These are phyloP conservation scores for Lactarius evosmus DNA, from an alignment of 768 basidiomycete species.

Conservation along the genomic window DNA sequence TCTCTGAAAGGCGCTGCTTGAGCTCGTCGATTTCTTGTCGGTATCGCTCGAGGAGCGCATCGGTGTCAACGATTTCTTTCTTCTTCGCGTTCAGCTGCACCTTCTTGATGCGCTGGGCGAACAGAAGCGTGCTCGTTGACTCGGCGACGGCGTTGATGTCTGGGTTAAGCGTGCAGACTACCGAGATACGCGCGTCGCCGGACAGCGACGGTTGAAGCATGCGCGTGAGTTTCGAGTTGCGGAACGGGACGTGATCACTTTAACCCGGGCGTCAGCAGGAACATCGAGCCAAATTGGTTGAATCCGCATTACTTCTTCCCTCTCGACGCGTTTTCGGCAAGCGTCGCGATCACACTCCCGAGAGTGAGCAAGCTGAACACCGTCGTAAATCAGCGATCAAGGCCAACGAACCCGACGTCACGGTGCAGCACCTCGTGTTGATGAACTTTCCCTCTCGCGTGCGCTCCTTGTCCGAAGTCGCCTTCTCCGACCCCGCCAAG, in stretches of 20 bases:
- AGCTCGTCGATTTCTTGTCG: conserved; percentile 93
- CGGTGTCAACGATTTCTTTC: conserved; percentile 91
- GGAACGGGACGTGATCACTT: conserved; percentile 89
- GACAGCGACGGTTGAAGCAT: conserved; percentile 93
- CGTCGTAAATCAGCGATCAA: conserved; percentile 9
- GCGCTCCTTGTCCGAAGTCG: conserved; percentile 91
- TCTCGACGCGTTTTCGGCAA: conserved; percentile 83
- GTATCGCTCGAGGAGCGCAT: conserved; percentile 91
- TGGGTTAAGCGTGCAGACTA: conserved; percentile 94
- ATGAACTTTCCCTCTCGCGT: conserved; percentile 97
- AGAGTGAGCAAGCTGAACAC: conserved; percentile 75
- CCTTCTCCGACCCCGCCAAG: conserved; percentile 94
- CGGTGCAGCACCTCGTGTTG: conserved; percentile 68
- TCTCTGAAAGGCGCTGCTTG: conserved; percentile 64
- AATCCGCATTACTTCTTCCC: conserved; percentile 53
- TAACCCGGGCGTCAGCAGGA: conserved; percentile 4
- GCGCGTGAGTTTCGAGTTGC: conserved; percentile 92
- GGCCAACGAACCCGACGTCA: background rate
- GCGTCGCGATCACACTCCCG: conserved; percentile 86
- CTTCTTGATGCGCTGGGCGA: conserved; percentile 88
- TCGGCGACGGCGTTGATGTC: conserved; percentile 75
- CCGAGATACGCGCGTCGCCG: conserved; percentile 92
- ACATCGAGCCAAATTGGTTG: background rate
- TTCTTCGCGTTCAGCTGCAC: conserved; percentile 88
- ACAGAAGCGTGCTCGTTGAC: conserved; percentile 83